A percentile compares a stretch with the other conserved stretches of the same genome.
phyloP scores from a whole-genome alignment of 371 early-diverging fungal genomes.

The Mucor lusitanicus region DNA sequence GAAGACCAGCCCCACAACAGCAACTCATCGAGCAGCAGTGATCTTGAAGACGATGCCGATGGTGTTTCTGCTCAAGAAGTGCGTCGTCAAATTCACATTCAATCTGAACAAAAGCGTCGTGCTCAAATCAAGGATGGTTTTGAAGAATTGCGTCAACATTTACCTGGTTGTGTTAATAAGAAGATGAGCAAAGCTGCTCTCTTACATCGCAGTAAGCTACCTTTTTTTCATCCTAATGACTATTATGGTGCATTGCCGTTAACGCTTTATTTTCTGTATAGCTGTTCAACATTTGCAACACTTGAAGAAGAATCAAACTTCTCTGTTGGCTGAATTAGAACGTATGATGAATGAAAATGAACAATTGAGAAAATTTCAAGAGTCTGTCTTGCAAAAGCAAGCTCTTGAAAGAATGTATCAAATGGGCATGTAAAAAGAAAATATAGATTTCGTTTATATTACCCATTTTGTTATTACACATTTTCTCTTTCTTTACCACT shows the following conservation, averaged over 20 bases:
- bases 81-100: slow-evolving; percentile 62
- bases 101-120: slow-evolving; percentile 63
- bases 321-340: slow-evolving; percentile 49
- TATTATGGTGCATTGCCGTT: not conserved
- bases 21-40: slow-evolving; percentile 4
- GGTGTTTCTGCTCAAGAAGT: slow-evolving; percentile 47
- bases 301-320: slow-evolving; percentile 46
- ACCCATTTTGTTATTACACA: not conserved
- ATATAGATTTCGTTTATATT: not conserved
- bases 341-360: slow-evolving; percentile 51
- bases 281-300: slow-evolving; percentile 56
- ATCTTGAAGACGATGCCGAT: slow-evolving; percentile 25
- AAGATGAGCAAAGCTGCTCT: slow-evolving; percentile 62
- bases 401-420: slow-evolving; percentile 57
- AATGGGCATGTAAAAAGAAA: slow-evolving; percentile 52
- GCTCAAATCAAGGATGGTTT: slow-evolving; percentile 66
- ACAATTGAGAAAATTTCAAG: slow-evolving; percentile 55
- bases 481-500: not conserved
- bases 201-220: slow-evolving; percentile 50
- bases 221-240: not conserved
- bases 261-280: slow-evolving; percentile 1
- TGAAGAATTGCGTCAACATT: slow-evolving; percentile 55
- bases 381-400: slow-evolving; percentile 51
- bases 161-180: slow-evolving; percentile 56
- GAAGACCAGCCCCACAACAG: not conserved